A percentile compares a stretch with the other conserved stretches of the same genome.
phyloP scores from a whole-genome alignment of 352 stramenopile genomes.

The Phytophthora niederhauseri region DNA sequence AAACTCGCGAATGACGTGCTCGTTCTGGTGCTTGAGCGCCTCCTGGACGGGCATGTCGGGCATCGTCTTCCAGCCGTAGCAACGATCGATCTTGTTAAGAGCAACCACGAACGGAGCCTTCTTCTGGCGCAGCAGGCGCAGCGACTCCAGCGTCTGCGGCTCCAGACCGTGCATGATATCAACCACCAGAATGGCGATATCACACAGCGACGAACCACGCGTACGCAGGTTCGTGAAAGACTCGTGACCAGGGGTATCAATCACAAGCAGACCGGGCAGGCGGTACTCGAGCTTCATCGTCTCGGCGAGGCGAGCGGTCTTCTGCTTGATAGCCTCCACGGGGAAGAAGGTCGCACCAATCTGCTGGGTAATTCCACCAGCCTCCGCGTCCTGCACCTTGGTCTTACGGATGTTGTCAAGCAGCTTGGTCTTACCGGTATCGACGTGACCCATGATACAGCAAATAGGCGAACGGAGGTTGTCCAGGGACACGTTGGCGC shows the following conservation, averaged over 20 bases:
- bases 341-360: slow-evolving; percentile 97
- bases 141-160: slow-evolving; percentile 98
- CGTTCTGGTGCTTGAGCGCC: slow-evolving; percentile 87
- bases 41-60: slow-evolving; percentile 95
- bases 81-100: slow-evolving; percentile 99
- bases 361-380: slow-evolving; percentile 98
- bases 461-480: slow-evolving; percentile 98
- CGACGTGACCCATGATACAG: slow-evolving; percentile 99
- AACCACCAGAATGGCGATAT: slow-evolving; percentile 99
- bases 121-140: slow-evolving; percentile 96
- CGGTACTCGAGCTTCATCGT: slow-evolving; percentile 89
- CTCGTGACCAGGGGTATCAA: slow-evolving; percentile 99
- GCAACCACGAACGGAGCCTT: slow-evolving; percentile 98
- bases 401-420: slow-evolving; percentile 99
- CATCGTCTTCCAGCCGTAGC: slow-evolving; percentile 98
- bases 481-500: slow-evolving; percentile 90
- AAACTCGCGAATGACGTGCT: slow-evolving; percentile 97
- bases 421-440: slow-evolving; percentile 99
- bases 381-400: slow-evolving; percentile 96
- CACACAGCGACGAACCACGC: slow-evolving; percentile 97
- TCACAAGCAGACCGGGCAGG: slow-evolving; percentile 95
- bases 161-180: slow-evolving; percentile 99
- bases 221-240: slow-evolving; percentile 99
- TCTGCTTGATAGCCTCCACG: slow-evolving; percentile 92
- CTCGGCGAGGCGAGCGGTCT: slow-evolving; percentile 78